Conservation (phyloP, 495 filamentous ascomycete genomes). For the Penicillium silybi region DNA sequence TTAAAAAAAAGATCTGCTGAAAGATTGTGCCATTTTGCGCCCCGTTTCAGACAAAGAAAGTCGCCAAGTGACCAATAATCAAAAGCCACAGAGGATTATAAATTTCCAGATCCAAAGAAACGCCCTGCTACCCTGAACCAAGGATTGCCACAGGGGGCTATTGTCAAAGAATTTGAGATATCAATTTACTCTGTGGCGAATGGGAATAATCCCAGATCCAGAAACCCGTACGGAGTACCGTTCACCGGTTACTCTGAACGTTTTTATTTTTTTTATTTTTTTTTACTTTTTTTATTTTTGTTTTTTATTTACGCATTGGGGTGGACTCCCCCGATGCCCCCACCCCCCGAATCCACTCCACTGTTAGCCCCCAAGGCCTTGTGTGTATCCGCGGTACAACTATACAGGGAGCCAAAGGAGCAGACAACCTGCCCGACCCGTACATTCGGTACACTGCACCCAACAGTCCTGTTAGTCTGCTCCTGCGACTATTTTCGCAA, state of each 20-base stretch:
- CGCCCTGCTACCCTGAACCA: not conserved
- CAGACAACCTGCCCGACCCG: conserved; percentile 20
- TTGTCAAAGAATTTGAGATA: conserved; percentile 4
- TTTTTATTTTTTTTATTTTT: too few species aligned
- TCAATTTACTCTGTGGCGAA: conserved; percentile 20
- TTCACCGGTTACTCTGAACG: conserved; percentile 25
- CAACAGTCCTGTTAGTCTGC: conserved; percentile 19
- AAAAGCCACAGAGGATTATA: conserved; percentile 7
- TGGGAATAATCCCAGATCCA: not conserved
- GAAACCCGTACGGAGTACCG: conserved; percentile 9
- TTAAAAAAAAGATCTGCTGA: conserved; percentile 13
- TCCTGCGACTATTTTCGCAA: conserved; percentile 12
- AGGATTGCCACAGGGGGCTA: conserved; percentile 13
- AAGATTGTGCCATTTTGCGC: conserved; percentile 18
- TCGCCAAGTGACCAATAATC: conserved; percentile 15
- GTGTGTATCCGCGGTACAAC: conserved; percentile 29
- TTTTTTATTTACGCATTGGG: not conserved
- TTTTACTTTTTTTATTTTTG: too few species aligned
- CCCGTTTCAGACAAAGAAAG: conserved; percentile 4
- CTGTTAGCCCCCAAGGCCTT: conserved; percentile 19
- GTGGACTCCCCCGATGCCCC: conserved; percentile 9
- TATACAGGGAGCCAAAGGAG: conserved; percentile 24
- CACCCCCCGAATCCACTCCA: conserved; percentile 2
- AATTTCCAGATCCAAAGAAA: conserved; percentile 30
- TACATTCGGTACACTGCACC: conserved; percentile 21